A percentile compares a stretch with the other conserved stretches of the same genome.
Evolutionary conservation across 2,329 filamentous ascomycete genomes (phyloP).

Genomic region (Plenodomus biglobosus): DNA sequence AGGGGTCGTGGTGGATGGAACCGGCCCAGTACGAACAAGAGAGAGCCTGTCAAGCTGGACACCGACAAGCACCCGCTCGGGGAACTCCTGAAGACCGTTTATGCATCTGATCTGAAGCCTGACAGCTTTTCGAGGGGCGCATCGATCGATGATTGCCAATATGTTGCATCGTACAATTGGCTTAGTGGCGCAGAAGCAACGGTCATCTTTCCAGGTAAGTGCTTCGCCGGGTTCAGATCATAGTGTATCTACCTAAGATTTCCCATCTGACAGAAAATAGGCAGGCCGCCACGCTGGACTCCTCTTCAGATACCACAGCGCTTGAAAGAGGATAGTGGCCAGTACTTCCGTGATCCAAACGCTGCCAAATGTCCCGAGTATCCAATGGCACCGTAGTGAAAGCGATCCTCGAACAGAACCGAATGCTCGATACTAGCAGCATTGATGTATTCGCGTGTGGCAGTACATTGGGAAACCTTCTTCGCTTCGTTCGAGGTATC

Average conservation of each 20-base stretch:
- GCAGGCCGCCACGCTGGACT: conserved; percentile 56
- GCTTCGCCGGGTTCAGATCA: no score
- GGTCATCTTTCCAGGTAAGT: conserved; percentile 41
- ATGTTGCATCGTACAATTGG: conserved; percentile 59
- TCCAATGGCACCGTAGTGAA: conserved; percentile 56
- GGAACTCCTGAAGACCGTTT: conserved; percentile 24
- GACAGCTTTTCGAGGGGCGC: not conserved
- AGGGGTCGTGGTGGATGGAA: conserved; percentile 19
- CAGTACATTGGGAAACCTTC: conserved; percentile 63
- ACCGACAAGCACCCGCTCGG: conserved; percentile 36
- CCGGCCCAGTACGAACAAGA: conserved; percentile 10
- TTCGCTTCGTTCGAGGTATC: conserved; percentile 55
- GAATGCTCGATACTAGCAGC: conserved; percentile 34
- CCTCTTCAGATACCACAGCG: conserved; percentile 41
- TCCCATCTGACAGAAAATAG: conserved; percentile 37
- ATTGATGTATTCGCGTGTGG: conserved; percentile 63
- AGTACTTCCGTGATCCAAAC: conserved; percentile 59
- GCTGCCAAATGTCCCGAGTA: conserved; percentile 53
- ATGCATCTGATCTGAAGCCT: conserved; percentile 10
- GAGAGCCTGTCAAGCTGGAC: conserved; percentile 21
- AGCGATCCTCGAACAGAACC: conserved; percentile 46
- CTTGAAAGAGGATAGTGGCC: conserved; percentile 51
- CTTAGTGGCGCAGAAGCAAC: conserved; percentile 39
- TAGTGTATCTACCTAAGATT: not conserved
- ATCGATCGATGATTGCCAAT: conserved; percentile 45